These are phyloP conservation scores for Parachaetomium inaequale DNA, from an alignment of 495 filamentous ascomycete species.

Conservation along the genomic window DNA sequence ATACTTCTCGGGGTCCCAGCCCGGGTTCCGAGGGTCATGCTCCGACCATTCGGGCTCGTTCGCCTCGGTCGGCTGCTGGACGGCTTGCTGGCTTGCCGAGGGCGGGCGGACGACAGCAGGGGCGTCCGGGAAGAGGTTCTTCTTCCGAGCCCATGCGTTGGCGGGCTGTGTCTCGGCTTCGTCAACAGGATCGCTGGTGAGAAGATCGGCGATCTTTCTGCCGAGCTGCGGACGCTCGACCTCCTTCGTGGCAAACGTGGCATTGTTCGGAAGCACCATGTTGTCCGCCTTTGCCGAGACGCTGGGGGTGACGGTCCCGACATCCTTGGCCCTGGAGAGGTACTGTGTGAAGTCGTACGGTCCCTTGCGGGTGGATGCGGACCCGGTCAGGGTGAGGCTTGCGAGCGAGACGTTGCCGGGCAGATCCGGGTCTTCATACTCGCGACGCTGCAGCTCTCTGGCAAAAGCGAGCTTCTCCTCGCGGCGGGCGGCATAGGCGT, in stretches of 20 bases:
- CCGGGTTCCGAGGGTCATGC: conserved; percentile 31
- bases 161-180: conserved; percentile 6
- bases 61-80: conserved; percentile 7
- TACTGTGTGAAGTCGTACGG: conserved; percentile 7
- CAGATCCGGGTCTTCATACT: not conserved
- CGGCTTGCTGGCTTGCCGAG: conserved; percentile 2
- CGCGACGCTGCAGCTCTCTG: conserved; percentile 18
- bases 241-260: conserved; percentile 8
- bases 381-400: not conserved
- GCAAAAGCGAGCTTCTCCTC: conserved; percentile 20
- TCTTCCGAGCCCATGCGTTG: conserved; percentile 22
- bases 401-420: not conserved
- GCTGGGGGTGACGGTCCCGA: not conserved
- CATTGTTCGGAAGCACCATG: conserved; percentile 6
- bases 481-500: conserved; percentile 20
- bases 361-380: not conserved
- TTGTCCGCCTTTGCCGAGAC: not conserved
- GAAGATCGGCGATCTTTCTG: not conserved
- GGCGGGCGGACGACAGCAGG: conserved; percentile 10
- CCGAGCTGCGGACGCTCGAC: conserved; percentile 5
- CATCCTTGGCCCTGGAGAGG: not conserved
- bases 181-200: not conserved
- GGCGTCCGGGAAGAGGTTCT: conserved; percentile 23
- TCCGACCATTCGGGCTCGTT: not conserved
- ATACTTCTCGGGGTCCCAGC: conserved; percentile 31